phyloP scores from a whole-genome alignment of 805 yeast genomes.

The Kuraishia ogatae region DNA sequence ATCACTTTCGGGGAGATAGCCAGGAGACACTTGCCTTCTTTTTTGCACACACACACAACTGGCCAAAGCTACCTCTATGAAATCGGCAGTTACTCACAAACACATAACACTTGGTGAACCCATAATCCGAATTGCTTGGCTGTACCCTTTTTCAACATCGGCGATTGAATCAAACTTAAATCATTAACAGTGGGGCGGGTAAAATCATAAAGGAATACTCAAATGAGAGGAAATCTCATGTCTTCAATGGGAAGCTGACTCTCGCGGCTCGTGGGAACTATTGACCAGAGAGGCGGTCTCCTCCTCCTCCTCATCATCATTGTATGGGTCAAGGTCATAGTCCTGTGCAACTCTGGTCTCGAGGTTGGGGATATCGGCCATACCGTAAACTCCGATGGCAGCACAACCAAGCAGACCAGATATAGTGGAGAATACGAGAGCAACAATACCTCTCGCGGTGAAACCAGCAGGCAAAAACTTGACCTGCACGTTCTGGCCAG shows the following conservation, averaged over 20 bases:
- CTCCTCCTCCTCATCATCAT: conserved; percentile 18
- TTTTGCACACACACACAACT: neutral
- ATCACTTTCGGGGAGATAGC: neutral
- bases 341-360: conserved; percentile 55
- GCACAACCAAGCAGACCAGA: conserved; percentile 79
- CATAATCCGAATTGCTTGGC: neutral
- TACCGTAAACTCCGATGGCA: conserved; percentile 75
- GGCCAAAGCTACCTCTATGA: neutral
- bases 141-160: neutral
- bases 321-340: conserved; percentile 34
- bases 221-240: neutral
- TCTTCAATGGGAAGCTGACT: neutral
- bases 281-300: neutral
- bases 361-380: conserved; percentile 67
- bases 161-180: neutral
- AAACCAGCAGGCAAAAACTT: conserved; percentile 74
- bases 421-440: conserved; percentile 82
- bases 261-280: neutral
- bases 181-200: neutral
- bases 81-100: neutral
- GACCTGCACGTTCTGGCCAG: conserved; percentile 67
- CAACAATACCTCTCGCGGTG: conserved; percentile 92
- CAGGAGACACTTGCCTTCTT: neutral
- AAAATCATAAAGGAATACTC: no score
- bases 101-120: neutral